Base-by-base conservation (phyloP, 805 yeast genomes). In the Metschnikowia rubicola region DNA sequence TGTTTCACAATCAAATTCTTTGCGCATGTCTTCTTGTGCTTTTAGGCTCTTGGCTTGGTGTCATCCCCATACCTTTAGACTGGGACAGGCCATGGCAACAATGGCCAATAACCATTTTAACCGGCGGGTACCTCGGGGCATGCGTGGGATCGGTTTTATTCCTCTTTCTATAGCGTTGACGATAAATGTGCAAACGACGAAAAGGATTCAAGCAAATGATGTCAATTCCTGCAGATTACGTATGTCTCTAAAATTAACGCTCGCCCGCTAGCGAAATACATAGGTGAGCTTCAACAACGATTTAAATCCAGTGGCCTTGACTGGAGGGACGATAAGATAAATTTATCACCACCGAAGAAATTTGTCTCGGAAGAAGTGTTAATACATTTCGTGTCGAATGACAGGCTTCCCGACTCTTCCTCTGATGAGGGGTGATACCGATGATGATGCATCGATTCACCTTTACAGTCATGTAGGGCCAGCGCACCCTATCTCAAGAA, bases 81-180 rank as follows among this genome's bases (percentile, higher is more conserved):
- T 92, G 99, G 99, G 99, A 92, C 63, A 77, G 98, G 58, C 88
- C 86, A 26, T 92, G 99, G 99, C 99, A 92, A 66, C 77, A 74
- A 44, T 92, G 97, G 95, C 99, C 99, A 7, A 79, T 89, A 44
- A 92, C 98, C 0, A 74, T 92, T 37, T 71, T 92, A 11, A 74
- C 79, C 8, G 97, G 98, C 2, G 82, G 83, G 0, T 88, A 88
- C 58, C 30, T 73, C 0, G 97, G 97, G n/a, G 78, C 83, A 2
- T 71, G 81, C 29, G 55, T 78, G 2, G 97, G 96, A 3, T 40
- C 47, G 10, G 13, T 40, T 12, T 10, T 55, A 32, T 45, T 41
- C n/a, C 38, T 45, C 17, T 11, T 40, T 32, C 17, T 45, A 26
- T 36, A 31, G 31, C 11, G n/a, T 17, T 35, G 26, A 5, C 26